Base-by-base conservation (phyloP, 2,329 filamentous ascomycete species). In the Fonsecaea nubica region DNA sequence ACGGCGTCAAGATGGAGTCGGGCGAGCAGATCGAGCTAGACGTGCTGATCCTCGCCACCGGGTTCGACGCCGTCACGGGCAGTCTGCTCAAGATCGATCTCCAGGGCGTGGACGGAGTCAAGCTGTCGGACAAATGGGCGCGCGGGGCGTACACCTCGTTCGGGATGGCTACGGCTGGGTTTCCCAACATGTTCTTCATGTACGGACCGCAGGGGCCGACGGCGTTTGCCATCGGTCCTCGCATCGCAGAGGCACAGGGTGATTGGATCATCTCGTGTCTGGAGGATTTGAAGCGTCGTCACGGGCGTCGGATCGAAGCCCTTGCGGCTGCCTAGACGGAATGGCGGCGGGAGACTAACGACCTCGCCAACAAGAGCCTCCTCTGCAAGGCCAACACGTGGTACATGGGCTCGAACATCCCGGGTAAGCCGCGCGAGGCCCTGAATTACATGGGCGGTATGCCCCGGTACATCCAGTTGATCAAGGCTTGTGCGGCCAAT, bases 321-420 rank as follows among this genome's bases (percentile, higher is more conserved):
- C 32, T 30, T 7, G 21, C 10, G 10, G 61, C 52, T 4, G 54
- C 56, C 4, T 61, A 64, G 45, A n/a, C 58, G 25, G 30, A 64
- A 15, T 67, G 65, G 65, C 13, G 55, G 45, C 32, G 38, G 15
- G 38, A 38, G 15, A 48, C 35, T 9, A 62, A 58, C 21, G 64
- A 53, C 3, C 18, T 10, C 8, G 21, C n/a, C 5, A n/a, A 13
- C 13, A 21, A 53, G 15, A 36, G 18, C 7, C 32, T 64, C 8
- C 32, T 64, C 12, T 9, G 13, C 32, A 36, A 65, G 36, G 36
- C 30, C 4, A 21, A 56, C n/a, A 55, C 56, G n/a, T 65, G 82
- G 52, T 87, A 86, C 67, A 85, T 86, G 82, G 86, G 86, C 2
- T 81, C 79, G 0, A 86, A 79, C 48, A 78, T 87, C 2, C 85